Evolutionary conservation across 441 rosid species (phyloP).

Genomic region (Eruca vesicaria): DNA sequence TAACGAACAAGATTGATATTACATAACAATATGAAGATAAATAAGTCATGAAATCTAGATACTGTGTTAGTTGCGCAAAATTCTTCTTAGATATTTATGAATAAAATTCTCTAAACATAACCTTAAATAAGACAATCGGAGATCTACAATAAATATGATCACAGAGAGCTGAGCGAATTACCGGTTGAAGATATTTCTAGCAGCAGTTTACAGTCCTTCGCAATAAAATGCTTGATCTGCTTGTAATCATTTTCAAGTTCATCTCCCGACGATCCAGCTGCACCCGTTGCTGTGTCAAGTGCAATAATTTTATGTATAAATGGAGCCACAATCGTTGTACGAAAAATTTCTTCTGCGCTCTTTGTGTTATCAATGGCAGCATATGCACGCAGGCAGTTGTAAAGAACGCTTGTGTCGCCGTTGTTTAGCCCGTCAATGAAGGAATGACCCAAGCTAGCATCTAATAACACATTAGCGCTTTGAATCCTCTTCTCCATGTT

Average conservation of each 20-base stretch:
- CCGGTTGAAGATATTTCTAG: constrained; percentile 85
- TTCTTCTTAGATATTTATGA: not conserved
- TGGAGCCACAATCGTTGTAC: constrained; percentile 80
- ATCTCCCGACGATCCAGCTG: constrained; percentile 58
- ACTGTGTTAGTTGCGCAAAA: not conserved
- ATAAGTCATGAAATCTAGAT: not conserved
- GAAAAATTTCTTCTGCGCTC: constrained; percentile 83
- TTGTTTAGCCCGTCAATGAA: constrained; percentile 89
- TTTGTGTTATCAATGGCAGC: constrained; percentile 87
- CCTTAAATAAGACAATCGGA: not conserved
- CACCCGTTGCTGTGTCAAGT: constrained; percentile 47
- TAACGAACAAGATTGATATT: not conserved
- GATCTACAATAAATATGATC: not conserved
- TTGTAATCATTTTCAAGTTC: constrained; percentile 79
- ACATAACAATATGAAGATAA: not conserved
- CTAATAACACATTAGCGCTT: constrained; percentile 78
- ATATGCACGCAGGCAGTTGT: constrained; percentile 95
- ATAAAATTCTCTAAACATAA: not conserved
- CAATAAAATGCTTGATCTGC: constrained; percentile 63
- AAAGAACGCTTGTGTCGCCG: constrained; percentile 82
- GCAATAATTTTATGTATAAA: constrained; percentile 61
- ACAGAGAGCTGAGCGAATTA: constrained; percentile 20
- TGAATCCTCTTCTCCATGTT: constrained; percentile 64
- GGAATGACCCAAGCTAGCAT: constrained; percentile 96
- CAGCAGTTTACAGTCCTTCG: constrained; percentile 76